Conservation (phyloP, 257 asterid species). For the Nicotiana tabacum region DNA sequence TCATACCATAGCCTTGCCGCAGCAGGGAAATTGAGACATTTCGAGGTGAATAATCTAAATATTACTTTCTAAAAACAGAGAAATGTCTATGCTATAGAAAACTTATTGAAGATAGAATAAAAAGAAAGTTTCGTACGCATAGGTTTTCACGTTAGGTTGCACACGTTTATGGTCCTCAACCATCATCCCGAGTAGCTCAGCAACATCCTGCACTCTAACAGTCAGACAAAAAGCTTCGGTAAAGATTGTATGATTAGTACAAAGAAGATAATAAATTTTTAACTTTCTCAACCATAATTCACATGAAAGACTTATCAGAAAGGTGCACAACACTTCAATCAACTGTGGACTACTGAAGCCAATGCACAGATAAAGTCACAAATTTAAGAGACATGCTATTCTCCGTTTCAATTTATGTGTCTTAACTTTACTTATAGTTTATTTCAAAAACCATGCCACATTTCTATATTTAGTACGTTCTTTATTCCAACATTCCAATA, state of each 20-base stretch:
- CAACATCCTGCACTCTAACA: slow-evolving; percentile 96
- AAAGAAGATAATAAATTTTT: not conserved
- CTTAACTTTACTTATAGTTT: too few species aligned
- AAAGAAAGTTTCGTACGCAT: slow-evolving; percentile 68
- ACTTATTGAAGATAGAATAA: not conserved
- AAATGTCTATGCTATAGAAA: not conserved
- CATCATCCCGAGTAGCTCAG: slow-evolving; percentile 98
- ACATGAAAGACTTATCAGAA: not conserved
- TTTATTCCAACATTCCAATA: too few species aligned
- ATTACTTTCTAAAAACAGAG: not conserved
- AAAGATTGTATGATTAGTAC: not conserved
- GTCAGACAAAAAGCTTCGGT: slow-evolving; percentile 20
- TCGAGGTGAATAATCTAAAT: not conserved
- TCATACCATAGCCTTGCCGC: not conserved
- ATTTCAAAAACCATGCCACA: too few species aligned
- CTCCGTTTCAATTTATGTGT: too few species aligned
- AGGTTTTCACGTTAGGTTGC: slow-evolving; percentile 98
- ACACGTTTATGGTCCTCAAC: slow-evolving; percentile 87
- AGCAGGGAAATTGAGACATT: not conserved
- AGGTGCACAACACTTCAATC: not conserved
- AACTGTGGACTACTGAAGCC: not conserved
- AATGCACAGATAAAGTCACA: not conserved
- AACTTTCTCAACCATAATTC: slow-evolving; percentile 1
- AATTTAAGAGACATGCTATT: not conserved
- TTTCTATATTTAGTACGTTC: too few species aligned